Evolutionary conservation across 2,329 filamentous ascomycete species (phyloP).

Genomic region (Colletotrichum theobromicola): DNA sequence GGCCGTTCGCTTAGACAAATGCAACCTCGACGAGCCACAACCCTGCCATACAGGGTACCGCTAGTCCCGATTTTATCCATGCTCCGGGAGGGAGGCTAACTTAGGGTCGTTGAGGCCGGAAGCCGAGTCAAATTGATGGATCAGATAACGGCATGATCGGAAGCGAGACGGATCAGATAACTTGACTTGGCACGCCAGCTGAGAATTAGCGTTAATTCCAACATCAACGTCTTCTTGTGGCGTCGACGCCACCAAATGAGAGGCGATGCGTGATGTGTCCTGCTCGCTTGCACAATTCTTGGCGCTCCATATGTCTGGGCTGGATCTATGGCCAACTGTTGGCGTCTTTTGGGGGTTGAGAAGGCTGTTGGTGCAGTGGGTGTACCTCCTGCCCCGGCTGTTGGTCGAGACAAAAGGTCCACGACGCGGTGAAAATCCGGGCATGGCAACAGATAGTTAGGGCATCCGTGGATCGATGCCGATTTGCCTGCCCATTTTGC

Average conservation of each 20-base stretch:
- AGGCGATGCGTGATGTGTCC: background rate
- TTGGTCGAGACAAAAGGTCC: background rate
- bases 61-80: background rate
- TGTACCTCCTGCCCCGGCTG: background rate
- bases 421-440: background rate
- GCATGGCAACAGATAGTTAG: background rate
- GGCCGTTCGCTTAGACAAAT: conserved; percentile 5
- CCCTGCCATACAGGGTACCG: background rate
- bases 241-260: background rate
- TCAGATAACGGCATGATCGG: conserved; percentile 12
- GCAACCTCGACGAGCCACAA: background rate
- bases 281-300: background rate
- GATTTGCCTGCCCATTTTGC: background rate
- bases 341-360: background rate
- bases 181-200: background rate
- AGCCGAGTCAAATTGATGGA: background rate
- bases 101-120: background rate
- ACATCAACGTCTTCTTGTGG: background rate
- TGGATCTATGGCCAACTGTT: background rate
- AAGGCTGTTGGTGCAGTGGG: background rate
- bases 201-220: background rate
- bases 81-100: background rate
- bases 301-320: background rate
- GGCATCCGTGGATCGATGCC: background rate
- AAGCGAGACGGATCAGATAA: conserved; percentile 10